Evolutionary conservation across 306 rosid genomes (phyloP), one percentile per base, ranked within the genome.

Genomic region (Casuarina glauca): DNA sequence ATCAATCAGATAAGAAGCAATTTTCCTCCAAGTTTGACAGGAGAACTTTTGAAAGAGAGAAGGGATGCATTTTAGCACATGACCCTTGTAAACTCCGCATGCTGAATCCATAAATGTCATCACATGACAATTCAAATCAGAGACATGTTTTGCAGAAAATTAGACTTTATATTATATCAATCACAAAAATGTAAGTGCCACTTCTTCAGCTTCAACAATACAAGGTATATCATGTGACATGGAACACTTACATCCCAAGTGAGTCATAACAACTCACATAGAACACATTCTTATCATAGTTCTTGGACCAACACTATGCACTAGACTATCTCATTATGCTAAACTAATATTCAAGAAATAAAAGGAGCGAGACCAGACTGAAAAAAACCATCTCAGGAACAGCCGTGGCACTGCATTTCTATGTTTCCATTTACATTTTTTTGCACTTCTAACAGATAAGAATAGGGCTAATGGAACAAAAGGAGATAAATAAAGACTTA

Each of bases 121-220:
- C 1, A 42, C 42, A 61, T 11, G 68, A 61, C 3, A 61, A 61
- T 16, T 10, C 11, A 61, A 35, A 4, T 61, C 5, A 4, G 13
- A 67, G 71, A 42, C 71, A 17, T 42, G 32, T 42, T 35, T 74
- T 78, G 38, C 8, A 48, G 60, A 48, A 46, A 48, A 45, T 45
- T 48, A 5, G 3, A 79, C 32, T 72, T 79, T 79, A 82, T 48
- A 51, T 38, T 41, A 38, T 4, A 67, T 42, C 32, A 42, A 17
- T 43, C 10, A 67, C n/a, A 26, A 69, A 38, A 66, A 73, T 0
- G 32, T 49, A 53, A 41, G 67, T 38, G 20, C 32, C 50, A 52
- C 43, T 62, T 35, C 76, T n/a, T 61, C 7, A 61, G 26, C 35
- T 19, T 17, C 42, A 51, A 61, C 53, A 42, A 60, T 78, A 62